phyloP scores from a whole-genome alignment of 2,329 filamentous ascomycete species.

The Colletotrichum limetticola region DNA sequence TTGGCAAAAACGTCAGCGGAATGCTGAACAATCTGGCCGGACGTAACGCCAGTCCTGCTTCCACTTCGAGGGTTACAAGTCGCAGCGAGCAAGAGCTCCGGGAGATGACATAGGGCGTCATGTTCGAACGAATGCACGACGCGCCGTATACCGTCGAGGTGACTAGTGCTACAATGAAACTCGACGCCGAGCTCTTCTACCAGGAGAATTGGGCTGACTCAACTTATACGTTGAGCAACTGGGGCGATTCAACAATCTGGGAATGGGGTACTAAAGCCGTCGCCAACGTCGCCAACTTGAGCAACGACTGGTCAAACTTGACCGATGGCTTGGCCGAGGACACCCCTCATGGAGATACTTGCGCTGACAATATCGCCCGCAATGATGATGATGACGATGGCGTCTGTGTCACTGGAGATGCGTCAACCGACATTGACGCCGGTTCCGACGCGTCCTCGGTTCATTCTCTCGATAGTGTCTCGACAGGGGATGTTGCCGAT shows the following conservation, averaged over 20 bases:
- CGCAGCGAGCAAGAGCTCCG: constrained; percentile 55
- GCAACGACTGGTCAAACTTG: neutral
- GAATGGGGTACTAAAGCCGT: constrained; percentile 14
- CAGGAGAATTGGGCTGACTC: constrained; percentile 15
- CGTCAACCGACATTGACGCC: neutral
- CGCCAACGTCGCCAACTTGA: constrained; percentile 6
- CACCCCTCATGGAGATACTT: neutral
- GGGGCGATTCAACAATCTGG: neutral
- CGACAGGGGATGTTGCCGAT: neutral
- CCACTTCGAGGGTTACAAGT: constrained; percentile 31
- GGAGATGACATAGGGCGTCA: constrained; percentile 59
- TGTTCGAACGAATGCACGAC: constrained; percentile 43
- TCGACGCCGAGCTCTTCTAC: constrained; percentile 7
- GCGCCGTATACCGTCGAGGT: constrained; percentile 42
- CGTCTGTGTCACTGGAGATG: neutral
- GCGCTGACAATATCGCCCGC: neutral
- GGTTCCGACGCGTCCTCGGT: neutral
- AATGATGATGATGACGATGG: neutral
- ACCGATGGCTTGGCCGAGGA: neutral
- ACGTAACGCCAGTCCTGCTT: constrained; percentile 38
- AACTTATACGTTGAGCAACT: constrained; percentile 4
- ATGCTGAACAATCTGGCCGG: constrained; percentile 49
- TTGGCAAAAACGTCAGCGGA: constrained; percentile 60
- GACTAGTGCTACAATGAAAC: constrained; percentile 4
- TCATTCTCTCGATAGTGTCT: neutral